Percentiles rank a stretch among this genome's conserved stretches.
Evolutionary conservation across 208 protist species (phyloP).

Genomic region (Balamuthia mandrillaris): DNA sequence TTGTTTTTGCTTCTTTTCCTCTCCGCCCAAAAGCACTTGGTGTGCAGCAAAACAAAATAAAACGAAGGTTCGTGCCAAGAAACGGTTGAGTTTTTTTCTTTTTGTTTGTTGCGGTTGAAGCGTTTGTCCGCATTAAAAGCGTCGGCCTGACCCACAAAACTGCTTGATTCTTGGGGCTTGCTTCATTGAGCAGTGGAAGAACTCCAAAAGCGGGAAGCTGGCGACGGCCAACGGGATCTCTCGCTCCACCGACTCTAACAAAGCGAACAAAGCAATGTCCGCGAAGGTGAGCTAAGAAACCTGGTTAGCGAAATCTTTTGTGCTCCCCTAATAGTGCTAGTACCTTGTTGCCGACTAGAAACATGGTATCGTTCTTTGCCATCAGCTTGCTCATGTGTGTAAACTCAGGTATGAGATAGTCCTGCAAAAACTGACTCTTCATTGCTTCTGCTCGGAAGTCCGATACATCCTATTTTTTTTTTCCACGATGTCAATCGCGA

Average conservation of each 20-base stretch:
- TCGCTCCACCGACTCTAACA: not conserved
- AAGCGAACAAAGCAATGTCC: not conserved
- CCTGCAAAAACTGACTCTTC: not conserved
- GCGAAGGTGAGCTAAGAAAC: not conserved
- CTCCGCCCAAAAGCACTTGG: too few species aligned
- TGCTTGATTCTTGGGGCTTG: not conserved
- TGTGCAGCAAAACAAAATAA: too few species aligned
- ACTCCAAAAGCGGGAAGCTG: not conserved
- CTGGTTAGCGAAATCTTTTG: not conserved
- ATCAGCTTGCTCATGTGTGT: not conserved
- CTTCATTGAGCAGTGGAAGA: not conserved
- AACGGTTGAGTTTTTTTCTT: too few species aligned
- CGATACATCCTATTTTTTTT: not conserved
- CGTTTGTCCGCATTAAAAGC: not conserved
- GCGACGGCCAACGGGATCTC: not conserved
- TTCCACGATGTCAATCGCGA: not conserved
- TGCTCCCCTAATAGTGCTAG: too few species aligned
- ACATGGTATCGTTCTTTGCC: not conserved
- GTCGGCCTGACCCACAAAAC: not conserved
- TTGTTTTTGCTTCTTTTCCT: too few species aligned
- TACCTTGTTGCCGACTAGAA: constrained; percentile 12
- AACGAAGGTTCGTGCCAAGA: too few species aligned
- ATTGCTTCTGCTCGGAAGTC: not conserved
- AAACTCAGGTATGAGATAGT: not conserved
- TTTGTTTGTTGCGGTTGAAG: too few species aligned